Conservation (phyloP, 768 basidiomycete genomes). For the Phanerodontia chrysosporium region DNA sequence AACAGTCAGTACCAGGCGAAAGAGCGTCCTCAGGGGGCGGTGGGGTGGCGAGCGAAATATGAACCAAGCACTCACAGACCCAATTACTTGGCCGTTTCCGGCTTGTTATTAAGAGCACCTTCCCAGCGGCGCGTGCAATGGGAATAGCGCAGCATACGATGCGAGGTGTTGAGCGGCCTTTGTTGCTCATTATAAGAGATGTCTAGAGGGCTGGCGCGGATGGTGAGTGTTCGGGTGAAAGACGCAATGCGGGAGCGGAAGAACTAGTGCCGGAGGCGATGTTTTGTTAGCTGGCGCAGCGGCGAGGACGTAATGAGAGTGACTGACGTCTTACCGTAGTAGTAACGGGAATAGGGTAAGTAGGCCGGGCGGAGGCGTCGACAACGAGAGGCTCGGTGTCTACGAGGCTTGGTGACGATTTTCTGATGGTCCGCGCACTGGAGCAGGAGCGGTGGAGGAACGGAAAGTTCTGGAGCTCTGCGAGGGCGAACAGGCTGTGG, state of each 20-base stretch:
- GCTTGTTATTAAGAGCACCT: constrained; percentile 81
- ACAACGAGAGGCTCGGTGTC: neutral
- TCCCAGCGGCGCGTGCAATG: constrained; percentile 66
- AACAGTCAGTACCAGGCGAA: constrained; percentile 2
- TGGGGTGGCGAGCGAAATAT: constrained; percentile 6
- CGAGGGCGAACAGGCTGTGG: neutral
- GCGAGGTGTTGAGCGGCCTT: constrained; percentile 77
- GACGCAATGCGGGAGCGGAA: constrained; percentile 1
- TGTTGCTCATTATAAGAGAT: constrained; percentile 39
- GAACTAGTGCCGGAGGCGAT: neutral
- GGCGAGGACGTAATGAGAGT: constrained; percentile 1
- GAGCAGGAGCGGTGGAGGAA: neutral
- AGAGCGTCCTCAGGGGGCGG: neutral
- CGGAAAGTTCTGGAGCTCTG: neutral
- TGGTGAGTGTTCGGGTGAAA: neutral
- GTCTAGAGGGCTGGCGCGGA: constrained; percentile 4
- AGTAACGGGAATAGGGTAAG: neutral
- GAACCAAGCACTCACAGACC: constrained; percentile 70
- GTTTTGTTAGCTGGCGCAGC: constrained; percentile 2
- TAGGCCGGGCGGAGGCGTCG: neutral
- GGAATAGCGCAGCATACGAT: constrained; percentile 91
- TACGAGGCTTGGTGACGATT: neutral
- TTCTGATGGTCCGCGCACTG: constrained; percentile 1
- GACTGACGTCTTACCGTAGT: constrained; percentile 11
- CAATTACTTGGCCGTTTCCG: constrained; percentile 76